phyloP scores from a whole-genome alignment of 208 protist genomes.

The Leishmania tarentolae region DNA sequence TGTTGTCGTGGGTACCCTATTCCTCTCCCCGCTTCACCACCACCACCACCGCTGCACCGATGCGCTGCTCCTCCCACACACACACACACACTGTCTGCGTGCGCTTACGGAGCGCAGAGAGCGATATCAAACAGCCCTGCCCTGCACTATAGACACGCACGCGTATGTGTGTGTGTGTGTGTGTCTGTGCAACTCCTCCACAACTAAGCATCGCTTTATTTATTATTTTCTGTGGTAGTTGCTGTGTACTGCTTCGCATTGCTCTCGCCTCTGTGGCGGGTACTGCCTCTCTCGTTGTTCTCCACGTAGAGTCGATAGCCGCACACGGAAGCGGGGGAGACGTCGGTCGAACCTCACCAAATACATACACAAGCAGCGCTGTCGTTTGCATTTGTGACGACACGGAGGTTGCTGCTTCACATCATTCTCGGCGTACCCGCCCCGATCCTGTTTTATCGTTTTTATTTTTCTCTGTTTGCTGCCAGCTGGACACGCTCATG shows the following conservation, averaged over 20 bases:
- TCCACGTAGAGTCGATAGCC: neutral
- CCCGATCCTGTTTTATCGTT: neutral
- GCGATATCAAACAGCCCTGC: neutral
- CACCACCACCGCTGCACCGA: neutral
- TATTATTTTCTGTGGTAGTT: neutral
- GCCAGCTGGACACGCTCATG: neutral
- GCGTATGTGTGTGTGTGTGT: too few species aligned
- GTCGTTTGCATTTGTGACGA: neutral
- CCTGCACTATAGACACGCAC: neutral
- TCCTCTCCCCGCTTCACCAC: neutral
- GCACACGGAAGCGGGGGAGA: neutral
- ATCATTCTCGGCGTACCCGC: too few species aligned
- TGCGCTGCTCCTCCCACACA: neutral
- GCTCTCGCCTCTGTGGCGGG: neutral
- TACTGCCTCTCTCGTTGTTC: neutral
- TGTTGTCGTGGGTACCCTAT: neutral
- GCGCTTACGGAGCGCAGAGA: neutral
- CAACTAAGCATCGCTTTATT: neutral
- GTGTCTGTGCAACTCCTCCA: neutral
- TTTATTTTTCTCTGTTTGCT: neutral
- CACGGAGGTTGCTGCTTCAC: neutral
- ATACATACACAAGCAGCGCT: constrained; percentile 1
- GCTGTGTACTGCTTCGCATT: too few species aligned
- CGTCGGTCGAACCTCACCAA: neutral
- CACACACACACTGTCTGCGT: neutral